These are phyloP conservation scores for Carpinus viminea DNA, from an alignment of 306 rosid genomes.

Conservation along the genomic window DNA sequence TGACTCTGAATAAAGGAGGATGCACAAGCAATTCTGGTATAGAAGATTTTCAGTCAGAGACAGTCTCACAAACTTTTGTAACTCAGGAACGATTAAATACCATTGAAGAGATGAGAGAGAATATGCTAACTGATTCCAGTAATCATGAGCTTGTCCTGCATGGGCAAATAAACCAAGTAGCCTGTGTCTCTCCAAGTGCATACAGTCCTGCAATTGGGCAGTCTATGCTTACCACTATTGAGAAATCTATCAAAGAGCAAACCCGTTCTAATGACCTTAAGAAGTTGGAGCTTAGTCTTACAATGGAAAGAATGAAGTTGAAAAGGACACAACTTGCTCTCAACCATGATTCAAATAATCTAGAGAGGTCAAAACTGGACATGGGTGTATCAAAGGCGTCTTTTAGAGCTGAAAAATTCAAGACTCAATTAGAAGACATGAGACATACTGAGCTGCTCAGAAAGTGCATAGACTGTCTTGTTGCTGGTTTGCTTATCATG, in stretches of 20 bases:
- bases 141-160: conserved; percentile 45
- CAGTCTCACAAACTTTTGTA: conserved; percentile 10
- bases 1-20: conserved; percentile 33
- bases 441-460: conserved; percentile 67
- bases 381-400: conserved; percentile 73
- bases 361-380: conserved; percentile 64
- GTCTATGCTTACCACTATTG: conserved; percentile 34
- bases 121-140: conserved; percentile 30
- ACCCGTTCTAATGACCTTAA: conserved; percentile 77
- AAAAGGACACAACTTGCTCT: conserved; percentile 59
- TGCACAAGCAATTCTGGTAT: conserved; percentile 28
- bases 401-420: conserved; percentile 71
- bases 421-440: conserved; percentile 69
- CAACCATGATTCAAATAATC: conserved; percentile 48
- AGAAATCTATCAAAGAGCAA: conserved; percentile 66
- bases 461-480: conserved; percentile 80
- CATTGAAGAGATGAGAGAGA: conserved; percentile 40
- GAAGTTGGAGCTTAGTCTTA: conserved; percentile 55
- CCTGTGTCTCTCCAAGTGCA: conserved; percentile 34
- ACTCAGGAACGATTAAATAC: conserved; percentile 32
- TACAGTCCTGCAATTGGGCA: conserved; percentile 34
- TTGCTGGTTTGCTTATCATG: conserved; percentile 80
- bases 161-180: conserved; percentile 47
- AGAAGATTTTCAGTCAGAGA: conserved; percentile 39
- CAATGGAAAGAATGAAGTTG: conserved; percentile 45